Evolutionary conservation across 1,284 basidiomycete genomes (phyloP).

Genomic region (Takashimella tepidaria): DNA sequence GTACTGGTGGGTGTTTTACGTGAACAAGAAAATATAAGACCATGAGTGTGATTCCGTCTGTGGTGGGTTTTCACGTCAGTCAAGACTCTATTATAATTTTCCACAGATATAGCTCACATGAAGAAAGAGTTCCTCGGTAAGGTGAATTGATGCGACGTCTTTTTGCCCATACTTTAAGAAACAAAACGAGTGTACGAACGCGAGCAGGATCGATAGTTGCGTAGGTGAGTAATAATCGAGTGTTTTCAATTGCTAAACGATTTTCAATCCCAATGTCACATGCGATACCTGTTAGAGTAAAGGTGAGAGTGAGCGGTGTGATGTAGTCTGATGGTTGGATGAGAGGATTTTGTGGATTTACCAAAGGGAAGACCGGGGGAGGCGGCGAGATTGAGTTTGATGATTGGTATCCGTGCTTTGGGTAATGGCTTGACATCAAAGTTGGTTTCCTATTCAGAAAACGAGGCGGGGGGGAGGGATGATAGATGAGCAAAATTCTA

Average conservation of each 20-base stretch:
- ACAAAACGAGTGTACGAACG: conserved; percentile 88
- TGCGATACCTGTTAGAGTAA: conserved; percentile 55
- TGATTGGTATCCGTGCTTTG: conserved; percentile 96
- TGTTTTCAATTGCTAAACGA: conserved; percentile 92
- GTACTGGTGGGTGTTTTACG: conserved; percentile 89
- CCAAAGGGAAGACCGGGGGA: conserved; percentile 82
- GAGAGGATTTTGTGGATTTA: conserved; percentile 8
- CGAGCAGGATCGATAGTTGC: conserved; percentile 94
- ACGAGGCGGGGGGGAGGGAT: too few relatives aligned
- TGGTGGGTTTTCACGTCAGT: not conserved
- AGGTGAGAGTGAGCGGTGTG: not conserved
- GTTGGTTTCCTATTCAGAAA: conserved; percentile 69
- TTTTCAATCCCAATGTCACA: conserved; percentile 99
- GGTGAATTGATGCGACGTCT: conserved; percentile 97
- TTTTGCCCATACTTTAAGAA: conserved; percentile 99
- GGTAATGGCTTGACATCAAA: conserved; percentile 90
- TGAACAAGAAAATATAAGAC: conserved; percentile 97
- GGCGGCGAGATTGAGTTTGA: conserved; percentile 89
- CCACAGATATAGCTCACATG: conserved; percentile 51
- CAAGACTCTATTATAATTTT: not conserved
- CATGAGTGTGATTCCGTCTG: conserved; percentile 88
- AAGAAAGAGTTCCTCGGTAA: conserved; percentile 92
- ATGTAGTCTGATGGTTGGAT: not conserved
- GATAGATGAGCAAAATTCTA: conserved; percentile 4
- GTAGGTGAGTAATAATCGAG: conserved; percentile 90